Evolutionary conservation across 768 basidiomycete genomes (phyloP).

Genomic region (Baorangia bicolor): DNA sequence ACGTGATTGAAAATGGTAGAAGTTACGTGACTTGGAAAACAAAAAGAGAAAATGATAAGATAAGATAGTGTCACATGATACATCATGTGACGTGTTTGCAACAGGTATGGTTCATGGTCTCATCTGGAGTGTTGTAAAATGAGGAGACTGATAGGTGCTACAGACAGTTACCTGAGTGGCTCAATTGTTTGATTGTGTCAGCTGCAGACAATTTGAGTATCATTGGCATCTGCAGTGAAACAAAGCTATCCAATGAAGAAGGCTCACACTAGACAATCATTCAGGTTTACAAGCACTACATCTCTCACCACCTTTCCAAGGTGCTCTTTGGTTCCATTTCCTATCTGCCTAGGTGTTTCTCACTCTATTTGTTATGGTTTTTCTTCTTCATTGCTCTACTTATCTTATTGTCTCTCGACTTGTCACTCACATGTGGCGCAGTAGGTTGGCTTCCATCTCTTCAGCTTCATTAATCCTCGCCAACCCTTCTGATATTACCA

Average conservation of each 20-base stretch:
- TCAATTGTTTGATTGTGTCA: constrained; percentile 88
- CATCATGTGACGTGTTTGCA: too few species aligned
- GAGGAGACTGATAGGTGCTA: neutral
- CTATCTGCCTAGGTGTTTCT: constrained; percentile 95
- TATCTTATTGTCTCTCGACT: too few species aligned
- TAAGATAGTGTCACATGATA: too few species aligned
- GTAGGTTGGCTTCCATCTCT: too few species aligned
- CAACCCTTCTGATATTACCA: too few species aligned
- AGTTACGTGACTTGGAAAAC: too few species aligned
- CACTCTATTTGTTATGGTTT: too few species aligned
- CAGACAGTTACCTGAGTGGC: constrained; percentile 88
- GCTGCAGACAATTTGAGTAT: constrained; percentile 84
- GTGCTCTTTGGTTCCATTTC: constrained; percentile 93
- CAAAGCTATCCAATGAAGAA: constrained; percentile 88
- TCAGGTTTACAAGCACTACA: constrained; percentile 94
- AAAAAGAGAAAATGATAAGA: too few species aligned
- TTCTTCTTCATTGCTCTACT: too few species aligned
- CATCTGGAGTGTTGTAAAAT: neutral
- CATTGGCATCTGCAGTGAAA: constrained; percentile 94
- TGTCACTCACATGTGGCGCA: too few species aligned
- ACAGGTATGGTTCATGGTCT: constrained; percentile 68
- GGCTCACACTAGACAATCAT: constrained; percentile 99
- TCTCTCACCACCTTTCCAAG: constrained; percentile 92
- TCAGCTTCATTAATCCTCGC: too few species aligned
- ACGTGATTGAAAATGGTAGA: too few species aligned